A percentile compares a stretch with the other conserved stretches of the same genome.
Conservation (phyloP, 352 stramenopile genomes). For the Phytophthora boehmeriae region DNA sequence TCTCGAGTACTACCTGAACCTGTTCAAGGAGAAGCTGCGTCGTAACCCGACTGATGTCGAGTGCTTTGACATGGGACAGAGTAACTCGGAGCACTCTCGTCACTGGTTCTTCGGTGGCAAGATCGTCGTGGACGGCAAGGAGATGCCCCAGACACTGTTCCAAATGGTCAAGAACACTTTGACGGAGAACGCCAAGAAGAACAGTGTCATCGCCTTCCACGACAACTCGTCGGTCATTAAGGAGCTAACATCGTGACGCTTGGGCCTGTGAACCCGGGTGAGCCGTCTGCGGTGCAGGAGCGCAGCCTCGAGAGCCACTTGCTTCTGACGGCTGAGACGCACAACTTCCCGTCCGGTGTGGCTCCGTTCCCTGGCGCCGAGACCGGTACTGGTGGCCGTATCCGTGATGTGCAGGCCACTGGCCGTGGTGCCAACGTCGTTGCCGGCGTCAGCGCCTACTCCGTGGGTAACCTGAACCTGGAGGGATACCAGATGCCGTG, state of each 20-base stretch:
- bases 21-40: constrained; percentile 97
- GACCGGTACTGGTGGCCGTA: constrained; percentile 97
- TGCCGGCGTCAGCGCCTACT: constrained; percentile 90
- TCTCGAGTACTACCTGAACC: constrained; percentile 97
- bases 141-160: constrained; percentile 98
- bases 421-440: constrained; percentile 96
- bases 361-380: constrained; percentile 95
- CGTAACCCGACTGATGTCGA: constrained; percentile 99
- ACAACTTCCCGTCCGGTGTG: constrained; percentile 99
- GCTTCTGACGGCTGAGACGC: constrained; percentile 98
- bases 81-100: constrained; percentile 99
- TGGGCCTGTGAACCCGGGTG: constrained; percentile 60
- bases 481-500: constrained; percentile 96
- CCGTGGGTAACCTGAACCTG: constrained; percentile 96
- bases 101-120: constrained; percentile 99
- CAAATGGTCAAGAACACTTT: constrained; percentile 99
- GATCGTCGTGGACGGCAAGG: constrained; percentile 97
- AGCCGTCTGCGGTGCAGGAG: constrained; percentile 71
- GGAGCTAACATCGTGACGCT: constrained; percentile 91
- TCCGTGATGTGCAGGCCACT: constrained; percentile 99
- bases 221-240: constrained; percentile 99
- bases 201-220: constrained; percentile 99
- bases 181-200: constrained; percentile 88
- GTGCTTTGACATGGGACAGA: constrained; percentile 99
- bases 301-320: constrained; percentile 91